These are phyloP conservation scores for Dictyostelium intermedium DNA, from an alignment of 78 protist species.

Conservation along the genomic window DNA sequence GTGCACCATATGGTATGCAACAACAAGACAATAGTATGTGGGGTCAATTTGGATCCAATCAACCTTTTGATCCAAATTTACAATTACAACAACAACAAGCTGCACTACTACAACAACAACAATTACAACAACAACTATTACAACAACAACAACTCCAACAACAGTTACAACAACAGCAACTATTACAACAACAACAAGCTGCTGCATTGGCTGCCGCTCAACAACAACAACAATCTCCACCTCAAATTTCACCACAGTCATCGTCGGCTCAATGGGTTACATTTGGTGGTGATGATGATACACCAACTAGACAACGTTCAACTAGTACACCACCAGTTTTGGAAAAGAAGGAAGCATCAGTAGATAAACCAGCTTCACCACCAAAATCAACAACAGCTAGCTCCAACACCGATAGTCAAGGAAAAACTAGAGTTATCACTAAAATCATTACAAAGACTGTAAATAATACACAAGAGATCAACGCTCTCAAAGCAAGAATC, in stretches of 20 bases:
- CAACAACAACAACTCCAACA: not conserved
- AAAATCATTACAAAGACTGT: conserved; percentile 66
- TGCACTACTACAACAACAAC: conserved; percentile 19
- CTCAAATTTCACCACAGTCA: conserved; percentile 8
- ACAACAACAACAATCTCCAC: conserved; percentile 16
- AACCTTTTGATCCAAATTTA: not conserved
- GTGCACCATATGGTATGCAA: conserved; percentile 52
- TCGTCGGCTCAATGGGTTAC: conserved; percentile 71
- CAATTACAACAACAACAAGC: conserved; percentile 20
- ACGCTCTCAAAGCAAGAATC: conserved; percentile 61
- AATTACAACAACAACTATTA: not conserved
- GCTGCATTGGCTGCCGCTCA: not conserved
- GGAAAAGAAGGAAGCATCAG: conserved; percentile 44
- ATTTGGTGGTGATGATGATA: conserved; percentile 24
- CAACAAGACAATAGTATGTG: conserved; percentile 54
- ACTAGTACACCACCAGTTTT: conserved; percentile 24
- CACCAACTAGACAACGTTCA: conserved; percentile 49
- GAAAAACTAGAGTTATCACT: conserved; percentile 57
- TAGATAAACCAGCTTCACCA: conserved; percentile 15
- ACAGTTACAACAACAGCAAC: not conserved
- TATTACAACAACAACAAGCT: conserved; percentile 3
- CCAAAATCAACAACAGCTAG: not conserved
- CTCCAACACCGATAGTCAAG: not conserved
- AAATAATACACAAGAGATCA: conserved; percentile 43
- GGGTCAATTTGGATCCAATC: conserved; percentile 31